A percentile compares a stretch with the other conserved stretches of the same genome.
Conservation (phyloP, 495 filamentous ascomycete genomes). For the Bombardia bombarda region DNA sequence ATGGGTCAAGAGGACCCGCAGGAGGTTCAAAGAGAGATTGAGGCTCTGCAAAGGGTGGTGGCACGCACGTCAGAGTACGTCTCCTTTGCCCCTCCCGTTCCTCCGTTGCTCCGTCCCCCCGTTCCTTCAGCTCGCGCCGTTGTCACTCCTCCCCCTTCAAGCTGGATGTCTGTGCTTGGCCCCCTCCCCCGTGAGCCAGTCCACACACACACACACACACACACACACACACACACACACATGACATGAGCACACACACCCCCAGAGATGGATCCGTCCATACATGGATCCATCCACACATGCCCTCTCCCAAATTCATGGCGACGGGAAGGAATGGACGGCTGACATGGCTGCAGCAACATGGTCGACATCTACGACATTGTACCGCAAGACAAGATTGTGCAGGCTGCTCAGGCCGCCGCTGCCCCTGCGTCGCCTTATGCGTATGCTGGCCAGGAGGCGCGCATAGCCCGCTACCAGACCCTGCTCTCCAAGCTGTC, state of each 20-base stretch:
- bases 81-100: neutral
- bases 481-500: constrained; percentile 44
- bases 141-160: too few species aligned
- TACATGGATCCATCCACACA: too few species aligned
- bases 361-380: constrained; percentile 55
- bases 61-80: constrained; percentile 48
- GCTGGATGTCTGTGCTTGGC: too few species aligned
- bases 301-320: constrained; percentile 1
- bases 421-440: constrained; percentile 24
- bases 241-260: too few species aligned
- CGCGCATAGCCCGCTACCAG: constrained; percentile 41
- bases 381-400: constrained; percentile 33
- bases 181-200: too few species aligned
- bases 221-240: too few species aligned
- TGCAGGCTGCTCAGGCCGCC: constrained; percentile 15
- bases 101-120: neutral
- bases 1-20: constrained; percentile 45
- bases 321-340: constrained; percentile 2
- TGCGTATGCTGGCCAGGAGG: constrained; percentile 36
- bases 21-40: constrained; percentile 50
- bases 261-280: too few species aligned
- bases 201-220: too few species aligned
- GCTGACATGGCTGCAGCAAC: constrained; percentile 28
- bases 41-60: constrained; percentile 48
- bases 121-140: too few species aligned